Conservation (phyloP, 2,329 filamentous ascomycete genomes). For the Cladosporium sp. region DNA sequence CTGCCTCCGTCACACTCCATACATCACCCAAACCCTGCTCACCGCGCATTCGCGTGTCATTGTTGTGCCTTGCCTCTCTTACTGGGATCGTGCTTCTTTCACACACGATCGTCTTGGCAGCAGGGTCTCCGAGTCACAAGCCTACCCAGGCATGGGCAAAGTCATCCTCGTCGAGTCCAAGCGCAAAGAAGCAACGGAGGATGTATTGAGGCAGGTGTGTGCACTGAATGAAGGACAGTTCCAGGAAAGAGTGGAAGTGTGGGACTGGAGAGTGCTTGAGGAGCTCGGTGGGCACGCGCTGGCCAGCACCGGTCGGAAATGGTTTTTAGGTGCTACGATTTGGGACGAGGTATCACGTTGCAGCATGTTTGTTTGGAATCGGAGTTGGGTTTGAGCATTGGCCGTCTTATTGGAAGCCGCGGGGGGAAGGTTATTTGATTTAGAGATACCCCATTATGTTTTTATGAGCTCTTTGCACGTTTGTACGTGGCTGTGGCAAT, state of each 20-base stretch:
- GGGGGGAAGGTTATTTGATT: background rate
- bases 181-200: constrained; percentile 25
- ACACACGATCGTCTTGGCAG: constrained; percentile 25
- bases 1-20: constrained; percentile 35
- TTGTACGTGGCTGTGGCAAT: background rate
- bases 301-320: background rate
- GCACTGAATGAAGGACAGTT: constrained; percentile 29
- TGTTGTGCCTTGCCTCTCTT: constrained; percentile 21
- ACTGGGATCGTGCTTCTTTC: constrained; percentile 38
- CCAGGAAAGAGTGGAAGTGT: constrained; percentile 35
- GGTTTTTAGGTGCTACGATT: constrained; percentile 34
- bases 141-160: constrained; percentile 36
- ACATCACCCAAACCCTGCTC: constrained; percentile 35
- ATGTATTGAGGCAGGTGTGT: constrained; percentile 26
- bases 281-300: background rate
- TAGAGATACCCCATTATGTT: constrained; percentile 7
- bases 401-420: background rate
- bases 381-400: background rate
- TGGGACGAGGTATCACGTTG: constrained; percentile 23
- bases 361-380: constrained; percentile 11
- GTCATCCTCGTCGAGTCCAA: constrained; percentile 38
- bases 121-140: constrained; percentile 38
- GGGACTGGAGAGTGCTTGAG: constrained; percentile 38
- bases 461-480: background rate
- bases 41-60: constrained; percentile 25